Evolutionary conservation across 495 filamentous ascomycete species (phyloP).

Genomic region (Tetracladium setigerum): DNA sequence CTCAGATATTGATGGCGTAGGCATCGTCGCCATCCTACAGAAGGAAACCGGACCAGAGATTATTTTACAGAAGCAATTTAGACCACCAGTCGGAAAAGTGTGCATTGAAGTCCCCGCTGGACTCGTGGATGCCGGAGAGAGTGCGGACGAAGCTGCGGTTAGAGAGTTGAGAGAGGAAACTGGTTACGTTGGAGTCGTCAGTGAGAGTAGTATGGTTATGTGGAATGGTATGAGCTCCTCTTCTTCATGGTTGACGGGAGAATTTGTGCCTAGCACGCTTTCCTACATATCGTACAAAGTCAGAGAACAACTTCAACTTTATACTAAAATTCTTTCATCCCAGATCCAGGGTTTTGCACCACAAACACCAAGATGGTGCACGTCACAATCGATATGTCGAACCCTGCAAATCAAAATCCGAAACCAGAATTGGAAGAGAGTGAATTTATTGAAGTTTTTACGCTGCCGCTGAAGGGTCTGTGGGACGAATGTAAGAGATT

Average conservation of each 20-base stretch:
- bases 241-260: neutral
- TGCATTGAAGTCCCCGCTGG: conserved; percentile 83
- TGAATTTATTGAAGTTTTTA: conserved; percentile 87
- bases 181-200: conserved; percentile 69
- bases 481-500: conserved; percentile 60
- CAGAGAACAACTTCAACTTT: no score
- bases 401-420: conserved; percentile 58
- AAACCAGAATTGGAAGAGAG: conserved; percentile 75
- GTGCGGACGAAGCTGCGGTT: conserved; percentile 68
- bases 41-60: conserved; percentile 63
- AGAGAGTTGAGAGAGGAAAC: conserved; percentile 94
- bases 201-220: conserved; percentile 68
- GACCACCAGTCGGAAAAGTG: conserved; percentile 72
- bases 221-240: conserved; percentile 55
- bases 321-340: conserved; percentile 20
- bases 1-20: conserved; percentile 78
- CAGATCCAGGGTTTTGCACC: conserved; percentile 75
- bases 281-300: no score
- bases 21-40: conserved; percentile 80
- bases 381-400: conserved; percentile 66
- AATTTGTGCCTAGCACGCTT: neutral
- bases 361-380: conserved; percentile 82
- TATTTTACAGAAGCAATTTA: conserved; percentile 80
- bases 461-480: conserved; percentile 54
- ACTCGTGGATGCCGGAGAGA: conserved; percentile 75